These are phyloP conservation scores for Gracilaria vermiculophylla DNA, from an alignment of 23 red algal genomes.

Conservation along the genomic window DNA sequence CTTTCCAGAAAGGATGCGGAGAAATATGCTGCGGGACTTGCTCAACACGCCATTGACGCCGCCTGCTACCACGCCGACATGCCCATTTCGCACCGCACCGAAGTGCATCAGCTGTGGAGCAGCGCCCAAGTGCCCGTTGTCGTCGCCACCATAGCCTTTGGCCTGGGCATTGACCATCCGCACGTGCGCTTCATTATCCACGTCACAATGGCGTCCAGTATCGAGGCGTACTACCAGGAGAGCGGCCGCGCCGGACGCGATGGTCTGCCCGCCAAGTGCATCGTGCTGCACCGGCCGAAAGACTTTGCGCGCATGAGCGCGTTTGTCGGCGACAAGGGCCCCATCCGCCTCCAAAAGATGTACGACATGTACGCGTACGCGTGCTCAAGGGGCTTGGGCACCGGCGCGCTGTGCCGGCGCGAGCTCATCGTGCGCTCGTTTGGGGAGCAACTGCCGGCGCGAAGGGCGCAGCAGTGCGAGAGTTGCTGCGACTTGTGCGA, in stretches of 20 bases:
- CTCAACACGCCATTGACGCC: background rate
- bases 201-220: conserved; percentile 64
- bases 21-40: conserved; percentile 46
- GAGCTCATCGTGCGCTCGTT: conserved; percentile 26
- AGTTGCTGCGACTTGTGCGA: conserved; percentile 47
- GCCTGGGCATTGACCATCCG: conserved; percentile 92
- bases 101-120: conserved; percentile 36
- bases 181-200: conserved; percentile 92
- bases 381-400: conserved; percentile 4
- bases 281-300: conserved; percentile 31
- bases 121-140: conserved; percentile 37
- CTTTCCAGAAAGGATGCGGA: conserved; percentile 75
- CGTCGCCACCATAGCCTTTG: conserved; percentile 95
- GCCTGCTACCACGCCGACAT: conserved; percentile 65
- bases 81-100: background rate
- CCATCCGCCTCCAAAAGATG: conserved; percentile 19
- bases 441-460: conserved; percentile 13
- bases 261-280: conserved; percentile 60
- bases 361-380: conserved; percentile 52
- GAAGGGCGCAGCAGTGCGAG: background rate
- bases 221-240: conserved; percentile 92
- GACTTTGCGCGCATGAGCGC: conserved; percentile 46
- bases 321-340: conserved; percentile 59
- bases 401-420: conserved; percentile 9
- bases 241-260: conserved; percentile 90